Evolutionary conservation across 1,139 yeast genomes (phyloP), one percentile per base, ranked within the genome.

Genomic region (Pichia sp.): DNA sequence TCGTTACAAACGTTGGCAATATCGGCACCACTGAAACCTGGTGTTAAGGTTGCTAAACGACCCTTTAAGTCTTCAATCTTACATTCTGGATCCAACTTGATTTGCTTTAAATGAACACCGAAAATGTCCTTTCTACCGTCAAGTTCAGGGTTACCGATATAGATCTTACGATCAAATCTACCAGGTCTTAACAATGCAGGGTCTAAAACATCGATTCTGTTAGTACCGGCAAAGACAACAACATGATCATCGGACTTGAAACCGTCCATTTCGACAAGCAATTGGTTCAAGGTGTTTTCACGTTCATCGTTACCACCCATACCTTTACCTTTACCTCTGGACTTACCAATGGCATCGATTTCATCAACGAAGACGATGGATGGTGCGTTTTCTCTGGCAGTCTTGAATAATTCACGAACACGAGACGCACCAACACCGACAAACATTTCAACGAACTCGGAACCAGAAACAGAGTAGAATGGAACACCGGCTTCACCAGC

Each of bases 401-500:
- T 88, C 60, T 85, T 81, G 67, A 93, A 93, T 61, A 93, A 72
- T 65, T 93, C 98, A 65, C 99, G 88, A 34, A 93, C 99, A 65
- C 99, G 80, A 20, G 96, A 85, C 2, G 99, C 98, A 71, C 99
- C 99, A 15, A 93, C 98, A 72, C 99, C 99, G 33, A 90, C 97
- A 71, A 90, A 93, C 98, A 93, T 91, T 68, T 93, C 99, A 17
- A 93, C 96, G 58, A 93, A 93, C 65, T 93, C 98, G n/a, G 98
- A 90, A 57, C 98, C 99, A 6, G 96, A 87, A 12, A 93, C 98
- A 15, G 96, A 85, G 57, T 81, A 81, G 63, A 93, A 93, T 34
- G 99, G 98, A 39, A 93, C 99, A 43, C 93, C 96, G 0, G 98
- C 98, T 68, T 93, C 99, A 55, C 99, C 99, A 1, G 99, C 99